Conservation (phyloP, 2,329 filamentous ascomycete species). For the Ophiostoma quercus region DNA sequence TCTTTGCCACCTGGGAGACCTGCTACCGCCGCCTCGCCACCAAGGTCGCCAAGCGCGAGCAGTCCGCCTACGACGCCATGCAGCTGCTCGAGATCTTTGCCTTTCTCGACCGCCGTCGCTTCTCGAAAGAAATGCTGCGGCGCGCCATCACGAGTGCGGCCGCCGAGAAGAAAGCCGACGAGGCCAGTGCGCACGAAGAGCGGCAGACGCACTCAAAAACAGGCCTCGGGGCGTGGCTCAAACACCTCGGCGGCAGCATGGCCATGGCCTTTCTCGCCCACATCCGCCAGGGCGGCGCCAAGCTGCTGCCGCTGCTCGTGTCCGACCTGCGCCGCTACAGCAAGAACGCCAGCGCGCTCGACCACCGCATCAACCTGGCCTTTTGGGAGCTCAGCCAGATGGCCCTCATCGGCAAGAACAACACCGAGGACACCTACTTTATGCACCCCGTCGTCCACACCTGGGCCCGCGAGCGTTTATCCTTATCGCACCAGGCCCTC, state of each 20-base stretch:
- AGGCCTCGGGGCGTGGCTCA: background rate
- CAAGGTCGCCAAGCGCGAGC: background rate
- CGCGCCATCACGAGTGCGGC: conserved; percentile 9
- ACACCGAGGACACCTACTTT: conserved; percentile 2
- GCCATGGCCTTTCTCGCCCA: background rate
- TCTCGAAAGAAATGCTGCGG: conserved; percentile 6
- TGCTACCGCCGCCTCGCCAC: conserved; percentile 9
- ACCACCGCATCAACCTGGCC: background rate
- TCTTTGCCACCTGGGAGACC: conserved; percentile 15
- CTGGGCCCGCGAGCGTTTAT: conserved; percentile 13
- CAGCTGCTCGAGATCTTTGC: conserved; percentile 16
- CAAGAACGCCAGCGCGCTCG: background rate
- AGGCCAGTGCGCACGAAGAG: background rate
- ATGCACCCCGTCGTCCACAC: conserved; percentile 18
- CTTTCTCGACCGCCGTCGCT: conserved; percentile 4
- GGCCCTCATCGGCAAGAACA: conserved; percentile 9
- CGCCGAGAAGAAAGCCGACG: background rate
- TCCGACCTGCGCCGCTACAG: background rate
- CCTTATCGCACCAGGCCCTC: conserved; percentile 9
- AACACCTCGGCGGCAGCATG: background rate
- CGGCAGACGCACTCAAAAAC: background rate
- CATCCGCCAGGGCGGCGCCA: background rate
- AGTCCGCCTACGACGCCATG: background rate
- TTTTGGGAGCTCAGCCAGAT: conserved; percentile 15
- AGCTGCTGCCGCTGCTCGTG: background rate